Base-by-base conservation (phyloP, 305 asterid genomes). In the Andrographis paniculata region DNA sequence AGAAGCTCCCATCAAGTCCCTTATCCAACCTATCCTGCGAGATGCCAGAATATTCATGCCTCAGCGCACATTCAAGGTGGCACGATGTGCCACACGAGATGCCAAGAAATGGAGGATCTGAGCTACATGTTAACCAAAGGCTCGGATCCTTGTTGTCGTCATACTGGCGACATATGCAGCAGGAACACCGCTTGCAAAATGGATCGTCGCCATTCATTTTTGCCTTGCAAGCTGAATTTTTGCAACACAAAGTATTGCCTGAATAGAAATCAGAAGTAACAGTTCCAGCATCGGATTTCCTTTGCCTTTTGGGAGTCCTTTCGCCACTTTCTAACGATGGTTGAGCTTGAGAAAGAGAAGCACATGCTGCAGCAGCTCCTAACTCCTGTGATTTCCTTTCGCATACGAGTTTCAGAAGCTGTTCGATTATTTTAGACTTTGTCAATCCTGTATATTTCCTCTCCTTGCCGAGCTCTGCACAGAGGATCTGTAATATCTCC, bases 111-210 rank as follows among this genome's bases (percentile, higher is more conserved):
- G 75, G 86, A 55, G 84, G 76, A 62, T 79, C 85, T 0, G 84
- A 69, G 56, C 67, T 70, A 55, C 97, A 88, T 49, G 63, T 71
- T 41, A 87, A 61, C 95, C 97, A 87, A 59, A 87, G 56, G 59
- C 92, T 68, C 2, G 95, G 95, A 61, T 88, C 97, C 73, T 88
- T 88, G 55, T 88, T 88, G 55, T 88, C 97, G 57, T 88, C 97
- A 45, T 71, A 88, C 61, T 40, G 65, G 43, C 61, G 76, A 50
- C 95, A 88, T 28, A 88, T 79, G 58, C 92, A 79, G 68, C 97
- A 88, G 9, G 95, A 77, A 62, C 97, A 88, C 63, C 95, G 53
- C 56, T 72, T 88, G 70, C 97, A 88, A 69, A 84, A 84, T 22
- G 19, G 57, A 11, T 79, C 79, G 23, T 38, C 75, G 1, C 51